Conservation (phyloP, 2,329 filamentous ascomycete species). For the Cladosporium austrohemisphaericum region DNA sequence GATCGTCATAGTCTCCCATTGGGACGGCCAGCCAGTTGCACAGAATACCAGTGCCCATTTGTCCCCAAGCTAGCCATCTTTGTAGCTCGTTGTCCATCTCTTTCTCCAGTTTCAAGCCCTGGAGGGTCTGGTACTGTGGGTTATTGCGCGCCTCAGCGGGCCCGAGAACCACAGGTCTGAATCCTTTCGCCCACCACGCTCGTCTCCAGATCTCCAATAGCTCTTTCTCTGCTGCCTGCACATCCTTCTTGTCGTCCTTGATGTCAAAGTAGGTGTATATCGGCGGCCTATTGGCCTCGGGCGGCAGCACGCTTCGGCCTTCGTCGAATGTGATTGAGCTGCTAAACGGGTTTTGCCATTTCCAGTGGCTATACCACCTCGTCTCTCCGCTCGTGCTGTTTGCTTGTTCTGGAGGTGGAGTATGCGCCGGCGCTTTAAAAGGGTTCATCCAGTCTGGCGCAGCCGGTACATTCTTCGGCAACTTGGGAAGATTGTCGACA, state of each 20-base stretch:
- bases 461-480: conserved; percentile 32
- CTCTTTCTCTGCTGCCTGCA: conserved; percentile 69
- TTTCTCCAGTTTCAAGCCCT: conserved; percentile 58
- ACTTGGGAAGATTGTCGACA: conserved; percentile 31
- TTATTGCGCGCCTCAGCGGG: conserved; percentile 79
- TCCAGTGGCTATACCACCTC: conserved; percentile 84
- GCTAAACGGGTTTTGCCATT: conserved; percentile 88
- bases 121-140: conserved; percentile 69
- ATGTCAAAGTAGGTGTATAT: conserved; percentile 92
- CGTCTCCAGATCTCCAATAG: conserved; percentile 83
- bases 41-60: conserved; percentile 80
- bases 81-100: conserved; percentile 67
- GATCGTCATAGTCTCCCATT: conserved; percentile 73
- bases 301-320: conserved; percentile 77
- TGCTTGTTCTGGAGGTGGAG: conserved; percentile 67
- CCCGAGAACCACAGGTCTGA: conserved; percentile 77
- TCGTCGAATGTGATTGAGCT: conserved; percentile 75
- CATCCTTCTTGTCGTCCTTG: conserved; percentile 56
- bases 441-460: conserved; percentile 49
- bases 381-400: conserved; percentile 76
- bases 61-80: conserved; percentile 89
- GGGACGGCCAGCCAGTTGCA: conserved; percentile 77
- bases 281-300: conserved; percentile 63
- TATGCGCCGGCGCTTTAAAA: conserved; percentile 67
- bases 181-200: conserved; percentile 94